A percentile compares a stretch with the other conserved stretches of the same genome.
These are phyloP conservation scores for Porphyrellus sp. DNA, from an alignment of 1,284 basidiomycete species.

Conservation along the genomic window DNA sequence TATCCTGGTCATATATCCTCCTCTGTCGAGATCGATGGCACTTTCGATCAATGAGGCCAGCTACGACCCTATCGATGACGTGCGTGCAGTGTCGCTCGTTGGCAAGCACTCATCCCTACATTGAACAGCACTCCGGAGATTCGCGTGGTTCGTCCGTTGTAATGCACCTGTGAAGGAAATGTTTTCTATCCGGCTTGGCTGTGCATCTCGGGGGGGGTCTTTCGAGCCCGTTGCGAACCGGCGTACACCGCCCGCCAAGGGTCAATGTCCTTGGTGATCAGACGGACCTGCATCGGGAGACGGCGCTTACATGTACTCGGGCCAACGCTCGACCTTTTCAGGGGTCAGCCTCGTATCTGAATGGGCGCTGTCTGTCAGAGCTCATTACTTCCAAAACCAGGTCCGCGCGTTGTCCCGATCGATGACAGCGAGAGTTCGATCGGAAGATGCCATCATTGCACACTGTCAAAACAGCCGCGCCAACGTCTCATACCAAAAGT, in stretches of 20 bases:
- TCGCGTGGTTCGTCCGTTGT: neutral
- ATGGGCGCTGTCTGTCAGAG: constrained; percentile 7
- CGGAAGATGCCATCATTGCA: constrained; percentile 22
- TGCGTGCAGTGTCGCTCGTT: neutral
- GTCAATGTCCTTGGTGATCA: neutral
- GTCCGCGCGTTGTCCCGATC: constrained; percentile 24
- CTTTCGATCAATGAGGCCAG: constrained; percentile 15
- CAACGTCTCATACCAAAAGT: neutral
- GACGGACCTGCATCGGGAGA: neutral
- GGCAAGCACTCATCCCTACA: neutral
- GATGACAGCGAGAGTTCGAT: constrained; percentile 27
- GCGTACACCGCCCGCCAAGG: neutral
- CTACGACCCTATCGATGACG: constrained; percentile 18
- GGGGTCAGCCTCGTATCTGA: neutral
- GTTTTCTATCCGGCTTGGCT: no score
- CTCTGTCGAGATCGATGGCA: constrained; percentile 8
- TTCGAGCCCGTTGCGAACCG: neutral
- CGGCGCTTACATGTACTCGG: neutral
- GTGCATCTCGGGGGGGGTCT: constrained; percentile 3
- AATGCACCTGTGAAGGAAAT: neutral
- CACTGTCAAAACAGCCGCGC: constrained; percentile 6
- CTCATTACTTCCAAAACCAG: constrained; percentile 16
- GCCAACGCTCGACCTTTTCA: neutral
- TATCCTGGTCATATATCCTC: constrained; percentile 4
- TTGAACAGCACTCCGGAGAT: constrained; percentile 2